Base-by-base conservation (phyloP, 2,329 filamentous ascomycete genomes). In the Acephala macrosclerotiorum region DNA sequence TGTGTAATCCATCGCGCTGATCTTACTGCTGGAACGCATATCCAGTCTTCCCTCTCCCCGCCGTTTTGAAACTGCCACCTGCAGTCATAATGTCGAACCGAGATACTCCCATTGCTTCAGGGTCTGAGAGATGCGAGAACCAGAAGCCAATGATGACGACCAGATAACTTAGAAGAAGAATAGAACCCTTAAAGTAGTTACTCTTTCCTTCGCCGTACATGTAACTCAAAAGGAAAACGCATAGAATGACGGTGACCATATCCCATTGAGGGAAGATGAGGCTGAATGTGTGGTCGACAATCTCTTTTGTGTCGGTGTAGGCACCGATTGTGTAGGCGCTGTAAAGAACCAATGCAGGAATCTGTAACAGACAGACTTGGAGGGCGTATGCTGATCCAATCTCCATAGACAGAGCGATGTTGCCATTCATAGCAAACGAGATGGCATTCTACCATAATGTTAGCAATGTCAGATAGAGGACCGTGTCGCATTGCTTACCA, bases 171-270 rank as follows among this genome's bases (percentile, higher is more conserved):
- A 99, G 83, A 69, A 98, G 89, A 60, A 99, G 84, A 72, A 98
- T 97, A 70, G 93, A 97, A 60, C 96, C 96, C 82, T 99, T 99
- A 88, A 99, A 99, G 80, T 99, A 99, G 80, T 99, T 99, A 83
- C 94, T 98, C 87, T 99, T 99, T 47, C 96, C 96, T 80, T 99
- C 96, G 60, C 95, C 93, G 74, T 98, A 97, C 84, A 99, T 95
- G 83, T 98, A 97, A 75, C 94, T 97, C 71, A 99, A 88, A 64
- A 99, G 82, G 82, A 99, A 97, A 20, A 99, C 94, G 75, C 95
- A 97, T 18, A 99, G 82, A 66, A 98, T 97, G 18, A 98, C 93
- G 0, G 93, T 97, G 14, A 98, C 90, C 93, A 99, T 96, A 78
- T 99, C 96, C 95, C 95, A 99, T 78, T 99, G 96, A 0, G 96